These are phyloP conservation scores for Penicillium occitanis DNA, from an alignment of 2,329 filamentous ascomycete species.

Conservation along the genomic window DNA sequence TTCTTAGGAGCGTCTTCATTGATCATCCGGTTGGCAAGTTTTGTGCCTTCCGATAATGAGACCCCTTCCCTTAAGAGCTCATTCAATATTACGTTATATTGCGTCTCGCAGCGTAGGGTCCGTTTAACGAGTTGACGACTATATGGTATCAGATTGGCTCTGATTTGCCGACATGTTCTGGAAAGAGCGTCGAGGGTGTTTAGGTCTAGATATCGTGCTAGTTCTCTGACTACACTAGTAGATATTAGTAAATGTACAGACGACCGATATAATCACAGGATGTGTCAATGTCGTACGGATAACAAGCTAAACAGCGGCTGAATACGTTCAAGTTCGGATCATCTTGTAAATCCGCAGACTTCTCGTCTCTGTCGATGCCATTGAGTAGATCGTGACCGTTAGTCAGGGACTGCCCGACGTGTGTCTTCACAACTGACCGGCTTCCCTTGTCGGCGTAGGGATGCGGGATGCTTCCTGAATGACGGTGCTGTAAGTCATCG, in stretches of 20 bases:
- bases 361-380: slow-evolving; percentile 20
- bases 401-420: neutral
- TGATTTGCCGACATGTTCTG: slow-evolving; percentile 76
- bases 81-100: slow-evolving; percentile 1
- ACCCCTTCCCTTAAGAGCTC: slow-evolving; percentile 46
- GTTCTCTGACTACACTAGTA: slow-evolving; percentile 69
- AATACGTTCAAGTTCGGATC: slow-evolving; percentile 37
- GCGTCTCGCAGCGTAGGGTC: slow-evolving; percentile 71
- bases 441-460: slow-evolving; percentile 22
- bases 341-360: slow-evolving; percentile 14
- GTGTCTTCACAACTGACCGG: neutral
- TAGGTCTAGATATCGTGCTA: slow-evolving; percentile 77
- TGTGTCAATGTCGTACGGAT: slow-evolving; percentile 43
- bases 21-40: slow-evolving; percentile 32
- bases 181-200: slow-evolving; percentile 84
- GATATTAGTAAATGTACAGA: slow-evolving; percentile 23
- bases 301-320: slow-evolving; percentile 48
- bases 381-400: neutral
- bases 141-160: slow-evolving; percentile 74
- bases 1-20: slow-evolving; percentile 33
- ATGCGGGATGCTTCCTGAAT: slow-evolving; percentile 23
- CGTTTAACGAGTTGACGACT: slow-evolving; percentile 69
- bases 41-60: slow-evolving; percentile 33
- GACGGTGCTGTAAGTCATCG: slow-evolving; percentile 29
- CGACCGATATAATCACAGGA: neutral